Evolutionary conservation across 495 filamentous ascomycete species (phyloP).

Genomic region (Tuber aestivum): DNA sequence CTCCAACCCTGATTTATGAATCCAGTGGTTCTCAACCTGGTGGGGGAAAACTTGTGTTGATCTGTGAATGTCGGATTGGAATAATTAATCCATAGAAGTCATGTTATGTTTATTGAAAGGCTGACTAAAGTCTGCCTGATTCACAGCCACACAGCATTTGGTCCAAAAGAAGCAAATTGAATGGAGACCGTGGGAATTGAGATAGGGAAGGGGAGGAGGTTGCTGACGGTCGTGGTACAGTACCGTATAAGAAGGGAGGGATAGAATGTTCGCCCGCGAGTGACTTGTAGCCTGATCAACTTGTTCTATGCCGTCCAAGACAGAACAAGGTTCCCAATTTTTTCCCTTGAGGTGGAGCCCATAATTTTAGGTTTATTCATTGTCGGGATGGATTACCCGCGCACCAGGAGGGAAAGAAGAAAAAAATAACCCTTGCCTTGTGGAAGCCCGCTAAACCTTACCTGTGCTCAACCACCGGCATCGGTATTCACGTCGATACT

Average conservation of each 20-base stretch:
- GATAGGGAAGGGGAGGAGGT: background rate
- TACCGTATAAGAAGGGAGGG: background rate
- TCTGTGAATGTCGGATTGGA: background rate
- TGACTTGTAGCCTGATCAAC: background rate
- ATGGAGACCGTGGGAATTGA: background rate
- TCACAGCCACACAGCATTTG: background rate
- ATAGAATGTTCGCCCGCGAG: background rate
- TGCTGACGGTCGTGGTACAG: background rate
- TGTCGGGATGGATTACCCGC: background rate
- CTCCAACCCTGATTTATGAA: background rate
- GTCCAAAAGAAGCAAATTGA: background rate
- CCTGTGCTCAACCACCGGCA: background rate
- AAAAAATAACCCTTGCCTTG: background rate
- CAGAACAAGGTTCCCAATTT: no score
- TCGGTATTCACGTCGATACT: background rate
- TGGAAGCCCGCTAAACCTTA: background rate
- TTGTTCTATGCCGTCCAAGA: background rate
- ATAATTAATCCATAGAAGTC: background rate
- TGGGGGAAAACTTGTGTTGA: background rate
- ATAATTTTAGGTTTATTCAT: background rate
- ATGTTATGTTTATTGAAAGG: background rate
- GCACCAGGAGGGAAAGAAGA: background rate
- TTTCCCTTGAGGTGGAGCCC: no score
- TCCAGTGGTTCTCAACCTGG: background rate
- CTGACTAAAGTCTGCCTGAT: background rate